Conservation (phyloP, 2,329 filamentous ascomycete genomes). For the Whalleya microplaca region DNA sequence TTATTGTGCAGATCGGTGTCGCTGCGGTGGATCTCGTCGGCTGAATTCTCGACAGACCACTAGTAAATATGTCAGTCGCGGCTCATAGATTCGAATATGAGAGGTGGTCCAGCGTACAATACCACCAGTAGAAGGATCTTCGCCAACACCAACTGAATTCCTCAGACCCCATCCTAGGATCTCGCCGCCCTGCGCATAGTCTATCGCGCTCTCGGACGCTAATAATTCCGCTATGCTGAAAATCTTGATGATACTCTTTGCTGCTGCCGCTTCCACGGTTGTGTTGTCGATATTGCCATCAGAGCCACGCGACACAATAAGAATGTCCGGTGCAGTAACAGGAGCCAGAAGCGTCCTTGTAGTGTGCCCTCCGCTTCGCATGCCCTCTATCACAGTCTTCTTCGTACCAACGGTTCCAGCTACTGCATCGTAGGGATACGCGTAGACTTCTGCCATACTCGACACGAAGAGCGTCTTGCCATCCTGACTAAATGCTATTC, state of each 20-base stretch:
- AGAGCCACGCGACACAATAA: constrained; percentile 70
- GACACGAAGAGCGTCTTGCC: constrained; percentile 62
- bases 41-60: constrained; percentile 71
- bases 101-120: constrained; percentile 35
- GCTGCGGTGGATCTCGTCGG: constrained; percentile 63
- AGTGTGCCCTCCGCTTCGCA: constrained; percentile 64
- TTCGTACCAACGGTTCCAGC: constrained; percentile 49
- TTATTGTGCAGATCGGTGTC: constrained; percentile 66
- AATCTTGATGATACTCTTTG: constrained; percentile 65
- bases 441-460: constrained; percentile 59
- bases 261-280: constrained; percentile 48
- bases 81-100: too few relatives aligned
- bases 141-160: constrained; percentile 73
- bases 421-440: constrained; percentile 67
- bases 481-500: constrained; percentile 56
- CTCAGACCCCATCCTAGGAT: constrained; percentile 70
- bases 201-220: constrained; percentile 26
- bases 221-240: constrained; percentile 46
- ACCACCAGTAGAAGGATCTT: constrained; percentile 57
- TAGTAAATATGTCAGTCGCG: background rate
- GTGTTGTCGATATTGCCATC: constrained; percentile 62
- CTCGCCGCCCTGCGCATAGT: constrained; percentile 53
- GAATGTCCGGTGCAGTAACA: constrained; percentile 52
- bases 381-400: constrained; percentile 62
- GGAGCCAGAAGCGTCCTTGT: constrained; percentile 71